Conservation (phyloP, 495 filamentous ascomycete species). For the Penicillium parvum region DNA sequence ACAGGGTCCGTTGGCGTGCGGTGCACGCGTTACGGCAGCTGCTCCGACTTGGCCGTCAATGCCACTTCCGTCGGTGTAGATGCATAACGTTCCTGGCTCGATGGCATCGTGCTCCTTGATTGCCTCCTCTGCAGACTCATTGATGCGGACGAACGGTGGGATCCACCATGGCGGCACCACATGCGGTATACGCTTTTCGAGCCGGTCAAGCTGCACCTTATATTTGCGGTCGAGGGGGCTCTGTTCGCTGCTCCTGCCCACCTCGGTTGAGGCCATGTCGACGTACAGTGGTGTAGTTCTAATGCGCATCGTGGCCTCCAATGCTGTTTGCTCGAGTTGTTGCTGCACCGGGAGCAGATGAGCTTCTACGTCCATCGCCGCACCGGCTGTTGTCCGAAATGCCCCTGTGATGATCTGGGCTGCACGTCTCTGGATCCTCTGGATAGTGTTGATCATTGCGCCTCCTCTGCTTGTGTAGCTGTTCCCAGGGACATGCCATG, state of each 20-base stretch:
- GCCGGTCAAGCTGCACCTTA: too few species aligned
- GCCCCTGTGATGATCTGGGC: conserved; percentile 9
- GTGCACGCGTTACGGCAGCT: not conserved
- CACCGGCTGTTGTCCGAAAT: conserved; percentile 9
- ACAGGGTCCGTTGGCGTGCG: not conserved
- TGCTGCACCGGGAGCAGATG: conserved; percentile 9
- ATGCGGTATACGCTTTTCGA: too few species aligned
- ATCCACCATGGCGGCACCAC: conserved; percentile 4
- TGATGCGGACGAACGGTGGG: conserved; percentile 2
- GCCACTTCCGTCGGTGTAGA: conserved; percentile 6
- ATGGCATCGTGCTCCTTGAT: conserved; percentile 2
- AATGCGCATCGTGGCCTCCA: conserved; percentile 9
- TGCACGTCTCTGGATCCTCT: conserved; percentile 7
- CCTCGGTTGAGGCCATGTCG: conserved; percentile 6
- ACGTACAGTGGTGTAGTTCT: not conserved
- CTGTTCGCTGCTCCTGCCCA: conserved; percentile 1
- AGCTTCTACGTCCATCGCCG: conserved; percentile 6
- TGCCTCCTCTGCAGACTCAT: conserved; percentile 3
- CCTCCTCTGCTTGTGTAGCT: conserved; percentile 1
- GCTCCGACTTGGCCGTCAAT: conserved; percentile 4
- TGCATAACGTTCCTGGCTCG: not conserved
- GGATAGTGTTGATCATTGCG: conserved; percentile 2
- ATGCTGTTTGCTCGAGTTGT: conserved; percentile 7
- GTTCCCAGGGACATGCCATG: conserved; percentile 2
- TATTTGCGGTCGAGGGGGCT: conserved; percentile 5